phyloP scores from a whole-genome alignment of 192 early-diverging fungal species.

The Radiomyces spectabilis region DNA sequence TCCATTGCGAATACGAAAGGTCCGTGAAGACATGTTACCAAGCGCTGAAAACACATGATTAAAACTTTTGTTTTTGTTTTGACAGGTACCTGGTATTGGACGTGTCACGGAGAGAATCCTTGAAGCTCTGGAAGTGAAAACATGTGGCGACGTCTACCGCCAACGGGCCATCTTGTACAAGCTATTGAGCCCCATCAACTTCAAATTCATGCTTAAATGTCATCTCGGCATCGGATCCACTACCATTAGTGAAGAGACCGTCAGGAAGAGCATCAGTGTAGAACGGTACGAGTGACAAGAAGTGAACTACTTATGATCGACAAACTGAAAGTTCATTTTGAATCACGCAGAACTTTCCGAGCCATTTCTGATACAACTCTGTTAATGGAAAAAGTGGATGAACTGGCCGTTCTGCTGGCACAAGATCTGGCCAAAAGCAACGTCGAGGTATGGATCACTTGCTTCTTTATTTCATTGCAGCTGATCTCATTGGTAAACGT shows the following conservation, averaged over 20 bases:
- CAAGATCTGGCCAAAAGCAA: conserved; percentile 30
- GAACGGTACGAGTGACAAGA: conserved; percentile 27
- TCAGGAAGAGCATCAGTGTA: conserved; percentile 43
- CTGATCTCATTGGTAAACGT: not conserved
- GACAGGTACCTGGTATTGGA: conserved; percentile 35
- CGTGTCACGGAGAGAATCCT: conserved; percentile 48
- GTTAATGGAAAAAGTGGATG: conserved; percentile 33
- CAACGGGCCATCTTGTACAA: conserved; percentile 36
- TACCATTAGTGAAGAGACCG: conserved; percentile 16
- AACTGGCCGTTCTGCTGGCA: conserved; percentile 31
- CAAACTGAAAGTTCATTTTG: not conserved
- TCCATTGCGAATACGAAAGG: conserved; percentile 44
- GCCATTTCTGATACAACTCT: conserved; percentile 24
- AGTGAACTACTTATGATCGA: not conserved
- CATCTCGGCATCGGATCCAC: conserved; percentile 43
- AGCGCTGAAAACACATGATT: not conserved
- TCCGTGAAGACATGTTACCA: conserved; percentile 21
- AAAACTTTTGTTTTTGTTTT: not conserved
- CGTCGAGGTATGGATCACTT: conserved; percentile 19
- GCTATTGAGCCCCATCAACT: conserved; percentile 34
- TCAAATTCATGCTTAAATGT: conserved; percentile 35
- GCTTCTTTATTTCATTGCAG: not conserved
- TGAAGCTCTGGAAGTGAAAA: conserved; percentile 42
- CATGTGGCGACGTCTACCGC: conserved; percentile 37
- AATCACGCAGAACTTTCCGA: conserved; percentile 34